Evolutionary conservation across 2,329 filamentous ascomycete species (phyloP).

Genomic region (Fusarium devonianum): DNA sequence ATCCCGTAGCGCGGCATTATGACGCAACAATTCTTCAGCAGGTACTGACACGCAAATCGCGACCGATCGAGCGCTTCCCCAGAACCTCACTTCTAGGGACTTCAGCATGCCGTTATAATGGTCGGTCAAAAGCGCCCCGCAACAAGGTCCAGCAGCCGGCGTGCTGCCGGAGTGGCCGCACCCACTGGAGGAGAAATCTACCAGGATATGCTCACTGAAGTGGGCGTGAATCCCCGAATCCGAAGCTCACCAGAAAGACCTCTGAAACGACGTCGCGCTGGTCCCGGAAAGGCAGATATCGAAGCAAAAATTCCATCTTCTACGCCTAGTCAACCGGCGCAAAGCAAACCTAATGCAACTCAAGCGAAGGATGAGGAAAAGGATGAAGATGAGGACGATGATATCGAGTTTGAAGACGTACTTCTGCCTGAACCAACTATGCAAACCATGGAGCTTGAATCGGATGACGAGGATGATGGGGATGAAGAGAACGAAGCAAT

Average conservation of each 20-base stretch:
- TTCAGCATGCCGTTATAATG: conserved; percentile 38
- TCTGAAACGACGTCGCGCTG: conserved; percentile 48
- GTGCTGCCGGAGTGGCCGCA: conserved; percentile 16
- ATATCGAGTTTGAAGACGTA: conserved; percentile 60
- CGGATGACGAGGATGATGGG: conserved; percentile 55
- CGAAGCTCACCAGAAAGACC: conserved; percentile 49
- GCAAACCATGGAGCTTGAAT: conserved; percentile 60
- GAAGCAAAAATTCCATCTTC: neutral
- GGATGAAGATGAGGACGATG: conserved; percentile 52
- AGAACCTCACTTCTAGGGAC: neutral
- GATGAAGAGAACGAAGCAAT: conserved; percentile 53
- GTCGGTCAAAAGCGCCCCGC: conserved; percentile 43
- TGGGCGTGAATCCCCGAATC: conserved; percentile 47
- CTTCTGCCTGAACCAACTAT: conserved; percentile 55
- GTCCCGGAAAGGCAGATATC: conserved; percentile 8
- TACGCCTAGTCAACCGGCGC: neutral
- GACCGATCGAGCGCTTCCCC: conserved; percentile 10
- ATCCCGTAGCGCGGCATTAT: conserved; percentile 20
- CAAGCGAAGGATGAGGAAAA: conserved; percentile 23
- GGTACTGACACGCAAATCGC: conserved; percentile 25
- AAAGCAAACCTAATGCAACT: neutral
- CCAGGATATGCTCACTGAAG: conserved; percentile 58
- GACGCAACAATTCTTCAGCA: conserved; percentile 39
- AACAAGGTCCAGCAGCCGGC: conserved; percentile 35
- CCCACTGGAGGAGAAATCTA: conserved; percentile 52